phyloP scores from a whole-genome alignment of 352 stramenopile species.

The Blastocystis sp. region DNA sequence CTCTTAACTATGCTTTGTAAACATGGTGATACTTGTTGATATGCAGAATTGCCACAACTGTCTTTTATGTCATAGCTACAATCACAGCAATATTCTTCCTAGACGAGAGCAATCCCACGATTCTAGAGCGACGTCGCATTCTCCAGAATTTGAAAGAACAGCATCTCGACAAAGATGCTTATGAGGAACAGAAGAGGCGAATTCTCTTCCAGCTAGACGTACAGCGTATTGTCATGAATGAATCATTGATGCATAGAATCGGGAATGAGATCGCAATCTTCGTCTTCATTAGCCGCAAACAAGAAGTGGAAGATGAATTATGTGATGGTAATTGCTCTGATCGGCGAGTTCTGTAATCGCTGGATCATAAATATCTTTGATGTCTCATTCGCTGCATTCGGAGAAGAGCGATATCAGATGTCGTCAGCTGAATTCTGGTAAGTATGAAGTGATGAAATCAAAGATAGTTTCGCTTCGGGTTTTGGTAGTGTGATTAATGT shows the following conservation, averaged over 20 bases:
- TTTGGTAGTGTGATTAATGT: conserved; percentile 28
- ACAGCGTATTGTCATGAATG: background rate
- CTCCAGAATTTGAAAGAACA: conserved; percentile 13
- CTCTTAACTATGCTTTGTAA: background rate
- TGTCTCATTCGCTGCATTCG: conserved; percentile 41
- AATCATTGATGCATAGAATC: background rate
- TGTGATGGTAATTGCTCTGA: conserved; percentile 53
- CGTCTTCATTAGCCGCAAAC: background rate
- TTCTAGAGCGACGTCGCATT: background rate
- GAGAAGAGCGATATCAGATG: conserved; percentile 20
- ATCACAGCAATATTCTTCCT: background rate
- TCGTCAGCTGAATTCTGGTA: background rate
- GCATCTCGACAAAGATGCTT: conserved; percentile 6
- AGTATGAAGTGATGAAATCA: no score
- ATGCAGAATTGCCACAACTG: background rate
- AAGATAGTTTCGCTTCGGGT: background rate
- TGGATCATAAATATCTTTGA: conserved; percentile 54
- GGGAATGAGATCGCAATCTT: background rate
- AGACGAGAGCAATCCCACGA: background rate
- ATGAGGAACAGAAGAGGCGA: conserved; percentile 22
- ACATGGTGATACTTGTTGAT: background rate
- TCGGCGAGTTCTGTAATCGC: conserved; percentile 40
- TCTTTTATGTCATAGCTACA: conserved; percentile 7
- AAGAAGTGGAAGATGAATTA: conserved; percentile 52
- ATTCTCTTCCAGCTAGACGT: conserved; percentile 21